phyloP scores from a whole-genome alignment of 352 stramenopile genomes.

The Globisporangium cederbergense region DNA sequence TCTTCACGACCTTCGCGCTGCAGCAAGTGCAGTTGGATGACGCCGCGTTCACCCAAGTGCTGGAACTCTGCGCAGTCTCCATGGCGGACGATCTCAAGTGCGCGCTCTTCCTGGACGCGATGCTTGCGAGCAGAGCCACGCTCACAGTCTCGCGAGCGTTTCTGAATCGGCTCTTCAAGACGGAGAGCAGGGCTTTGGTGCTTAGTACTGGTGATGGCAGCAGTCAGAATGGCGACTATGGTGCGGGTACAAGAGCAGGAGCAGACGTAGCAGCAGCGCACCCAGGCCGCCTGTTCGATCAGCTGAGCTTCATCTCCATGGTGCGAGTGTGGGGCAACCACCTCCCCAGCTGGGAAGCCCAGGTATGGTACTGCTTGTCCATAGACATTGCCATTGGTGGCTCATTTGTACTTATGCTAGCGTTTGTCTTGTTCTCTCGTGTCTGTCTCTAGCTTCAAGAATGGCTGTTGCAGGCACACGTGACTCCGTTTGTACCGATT shows the following conservation, averaged over 20 bases:
- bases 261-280: not conserved
- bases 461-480: slow-evolving; percentile 36
- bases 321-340: slow-evolving; percentile 38
- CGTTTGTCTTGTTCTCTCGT: not conserved
- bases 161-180: slow-evolving; percentile 4
- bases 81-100: slow-evolving; percentile 28
- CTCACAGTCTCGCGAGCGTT: not conserved
- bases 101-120: slow-evolving; percentile 12
- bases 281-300: slow-evolving; percentile 23
- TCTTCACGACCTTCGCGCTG: slow-evolving; percentile 20
- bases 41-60: slow-evolving; percentile 14
- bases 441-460: slow-evolving; percentile 22
- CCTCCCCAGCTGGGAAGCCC: slow-evolving; percentile 31
- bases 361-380: not conserved
- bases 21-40: slow-evolving; percentile 18
- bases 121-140: slow-evolving; percentile 1
- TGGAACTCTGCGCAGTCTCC: slow-evolving; percentile 28
- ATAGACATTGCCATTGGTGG: not conserved
- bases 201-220: not conserved
- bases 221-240: not conserved
- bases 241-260: not conserved
- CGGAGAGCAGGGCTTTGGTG: not conserved
- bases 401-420: not conserved
- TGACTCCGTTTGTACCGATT: slow-evolving; percentile 29
- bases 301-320: slow-evolving; percentile 22